Base-by-base conservation (phyloP, 148 eudicot species). In the Heliamphora exappendiculata region DNA sequence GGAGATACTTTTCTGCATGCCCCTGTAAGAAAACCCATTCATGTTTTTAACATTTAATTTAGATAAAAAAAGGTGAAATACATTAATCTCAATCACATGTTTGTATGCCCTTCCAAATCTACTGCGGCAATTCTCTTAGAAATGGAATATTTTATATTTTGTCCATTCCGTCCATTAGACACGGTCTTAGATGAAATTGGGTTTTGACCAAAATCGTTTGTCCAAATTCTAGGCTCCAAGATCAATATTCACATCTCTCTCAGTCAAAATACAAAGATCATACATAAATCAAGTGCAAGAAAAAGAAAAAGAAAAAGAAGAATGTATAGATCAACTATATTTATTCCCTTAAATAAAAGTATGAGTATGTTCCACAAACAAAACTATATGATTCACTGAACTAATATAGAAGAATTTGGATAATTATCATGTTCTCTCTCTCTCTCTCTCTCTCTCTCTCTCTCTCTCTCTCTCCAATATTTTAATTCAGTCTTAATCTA, bases 1-100 rank as follows among this genome's bases (percentile, higher is more conserved):
- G 80, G 29, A 78, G 47, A 36, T 41, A 60, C 67, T 17, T 78
- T 39, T 59, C 57, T 26, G 80, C 80, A 60, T 19, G 19, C 7
- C n/a, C 69, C 80, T 78, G 62, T 11, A 67, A 39, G 29, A 49
- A 45, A 74, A 19, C 42, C 44, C 59, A 64, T 50, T 20, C 34
- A 63, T 55, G 20, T 10, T 8, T 74, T 44, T 31, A 36, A 75
- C 19, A 74, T 75, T 47, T 33, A 12, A 75, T 42, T 47, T 6
- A 44, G 53, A 47, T 6, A 44, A 37, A 47, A 29, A 44, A 60
- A 13, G 22, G 20, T 34, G 16, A 58, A 58, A 10, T 28, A 58
- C 12, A 47, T 47, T 6, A 9, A 47, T 47, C 50, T 47, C 50
- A 9, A 10, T 58, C 29, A 58, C 64, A 58, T 10, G 33, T 16